phyloP scores from a whole-genome alignment of 192 early-diverging fungal genomes.

The Coemansia sp. region DNA sequence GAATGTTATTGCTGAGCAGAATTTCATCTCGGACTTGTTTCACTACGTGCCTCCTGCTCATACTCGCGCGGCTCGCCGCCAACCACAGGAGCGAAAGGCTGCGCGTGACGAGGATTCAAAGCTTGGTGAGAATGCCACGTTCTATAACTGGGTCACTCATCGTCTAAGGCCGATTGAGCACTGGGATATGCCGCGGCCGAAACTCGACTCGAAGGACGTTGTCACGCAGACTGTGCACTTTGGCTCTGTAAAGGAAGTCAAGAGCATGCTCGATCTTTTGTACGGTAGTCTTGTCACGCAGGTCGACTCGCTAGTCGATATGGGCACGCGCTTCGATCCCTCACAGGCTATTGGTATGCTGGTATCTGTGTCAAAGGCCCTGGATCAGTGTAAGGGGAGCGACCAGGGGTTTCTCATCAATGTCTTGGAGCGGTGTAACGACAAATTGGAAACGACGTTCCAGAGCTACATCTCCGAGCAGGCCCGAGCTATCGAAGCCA shows the following conservation, averaged over 20 bases:
- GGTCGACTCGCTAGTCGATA: slow-evolving; percentile 73
- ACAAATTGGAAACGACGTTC: slow-evolving; percentile 71
- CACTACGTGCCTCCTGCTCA: slow-evolving; percentile 59
- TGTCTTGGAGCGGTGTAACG: slow-evolving; percentile 67
- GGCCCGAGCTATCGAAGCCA: slow-evolving; percentile 87
- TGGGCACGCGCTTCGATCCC: slow-evolving; percentile 72
- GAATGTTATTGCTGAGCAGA: slow-evolving; percentile 84
- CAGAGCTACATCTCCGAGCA: slow-evolving; percentile 88
- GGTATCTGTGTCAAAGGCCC: slow-evolving; percentile 70
- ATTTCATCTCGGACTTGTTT: slow-evolving; percentile 89
- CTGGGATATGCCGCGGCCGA: slow-evolving; percentile 41
- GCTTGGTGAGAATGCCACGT: slow-evolving; percentile 38
- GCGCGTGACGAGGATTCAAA: slow-evolving; percentile 11
- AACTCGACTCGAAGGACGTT: slow-evolving; percentile 45
- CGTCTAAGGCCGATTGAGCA: slow-evolving; percentile 40
- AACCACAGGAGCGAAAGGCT: not conserved
- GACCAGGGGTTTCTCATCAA: slow-evolving; percentile 72
- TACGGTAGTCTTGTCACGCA: slow-evolving; percentile 78
- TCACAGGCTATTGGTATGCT: slow-evolving; percentile 85
- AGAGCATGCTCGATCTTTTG: slow-evolving; percentile 77
- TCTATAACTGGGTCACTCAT: slow-evolving; percentile 55
- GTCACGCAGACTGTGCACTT: slow-evolving; percentile 50
- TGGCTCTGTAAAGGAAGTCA: slow-evolving; percentile 58
- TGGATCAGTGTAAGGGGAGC: slow-evolving; percentile 69
- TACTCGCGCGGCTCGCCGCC: slow-evolving; percentile 32